A percentile compares a stretch with the other conserved stretches of the same genome.
Conservation (phyloP, 2,329 filamentous ascomycete species). For the Magnaporthiopsis incrustans region DNA sequence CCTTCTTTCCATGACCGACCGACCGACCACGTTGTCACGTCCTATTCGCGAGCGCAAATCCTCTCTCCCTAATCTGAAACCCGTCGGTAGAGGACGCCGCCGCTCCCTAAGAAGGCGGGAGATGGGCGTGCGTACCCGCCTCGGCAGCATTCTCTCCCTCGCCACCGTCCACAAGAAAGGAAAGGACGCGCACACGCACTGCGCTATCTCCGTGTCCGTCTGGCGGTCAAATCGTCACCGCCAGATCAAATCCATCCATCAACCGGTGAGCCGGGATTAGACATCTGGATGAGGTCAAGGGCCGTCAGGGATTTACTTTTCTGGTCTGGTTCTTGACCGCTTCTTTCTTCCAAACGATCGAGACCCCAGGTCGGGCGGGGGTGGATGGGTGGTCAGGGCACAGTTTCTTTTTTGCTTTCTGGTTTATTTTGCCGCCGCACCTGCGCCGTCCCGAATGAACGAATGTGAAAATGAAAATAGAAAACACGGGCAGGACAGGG, state of each 20-base stretch:
- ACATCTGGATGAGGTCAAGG: not conserved
- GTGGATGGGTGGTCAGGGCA: not conserved
- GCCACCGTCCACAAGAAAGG: too few relatives aligned
- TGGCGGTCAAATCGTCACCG: not conserved
- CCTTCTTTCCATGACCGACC: not conserved
- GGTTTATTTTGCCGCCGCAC: not conserved
- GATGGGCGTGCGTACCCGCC: too few relatives aligned
- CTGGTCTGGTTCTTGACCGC: not conserved
- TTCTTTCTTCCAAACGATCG: not conserved
- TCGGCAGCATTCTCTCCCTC: not conserved
- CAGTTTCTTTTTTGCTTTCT: not conserved
- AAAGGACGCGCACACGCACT: too few relatives aligned
- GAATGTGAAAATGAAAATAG: not conserved
- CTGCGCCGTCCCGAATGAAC: not conserved
- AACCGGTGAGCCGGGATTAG: not conserved
- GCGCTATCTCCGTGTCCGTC: not conserved
- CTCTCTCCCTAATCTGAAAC: not conserved
- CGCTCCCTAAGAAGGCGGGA: too few relatives aligned
- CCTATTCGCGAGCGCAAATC: not conserved
- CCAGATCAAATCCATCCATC: not conserved
- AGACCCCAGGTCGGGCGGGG: not conserved
- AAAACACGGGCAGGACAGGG: not conserved
- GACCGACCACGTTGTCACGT: not conserved
- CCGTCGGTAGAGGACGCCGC: not conserved
- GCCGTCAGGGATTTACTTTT: not conserved